These are phyloP conservation scores for Massarina eburnea DNA, from an alignment of 2,329 filamentous ascomycete species.

Conservation along the genomic window DNA sequence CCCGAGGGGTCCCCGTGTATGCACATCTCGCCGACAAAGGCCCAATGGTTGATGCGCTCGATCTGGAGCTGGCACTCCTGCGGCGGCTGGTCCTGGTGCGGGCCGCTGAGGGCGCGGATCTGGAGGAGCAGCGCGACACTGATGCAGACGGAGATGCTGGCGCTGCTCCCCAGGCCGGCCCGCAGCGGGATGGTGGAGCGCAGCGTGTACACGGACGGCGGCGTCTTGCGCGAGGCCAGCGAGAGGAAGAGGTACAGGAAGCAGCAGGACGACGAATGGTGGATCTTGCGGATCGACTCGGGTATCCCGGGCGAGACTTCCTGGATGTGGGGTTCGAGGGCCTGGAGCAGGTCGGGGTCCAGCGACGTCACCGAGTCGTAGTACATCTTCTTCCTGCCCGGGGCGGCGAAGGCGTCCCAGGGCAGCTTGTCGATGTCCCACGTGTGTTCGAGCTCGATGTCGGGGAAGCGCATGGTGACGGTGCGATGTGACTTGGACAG, in stretches of 20 bases:
- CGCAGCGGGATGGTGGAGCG: constrained; percentile 93
- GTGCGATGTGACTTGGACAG: constrained; percentile 89
- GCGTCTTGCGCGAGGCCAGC: constrained; percentile 75
- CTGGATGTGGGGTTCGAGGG: constrained; percentile 77
- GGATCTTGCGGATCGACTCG: constrained; percentile 77
- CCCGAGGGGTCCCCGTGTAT: constrained; percentile 97
- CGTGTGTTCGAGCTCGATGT: constrained; percentile 84
- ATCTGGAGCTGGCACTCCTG: constrained; percentile 88
- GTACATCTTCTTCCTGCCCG: constrained; percentile 90
- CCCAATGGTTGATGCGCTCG: constrained; percentile 96
- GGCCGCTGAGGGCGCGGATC: constrained; percentile 82
- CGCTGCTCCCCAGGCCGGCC: constrained; percentile 88
- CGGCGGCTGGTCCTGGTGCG: constrained; percentile 85
- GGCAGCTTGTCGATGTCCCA: constrained; percentile 94
- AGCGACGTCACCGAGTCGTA: constrained; percentile 80
- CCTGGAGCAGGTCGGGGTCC: constrained; percentile 77
- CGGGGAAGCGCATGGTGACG: constrained; percentile 84
- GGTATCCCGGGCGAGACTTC: constrained; percentile 67
- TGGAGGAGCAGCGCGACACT: constrained; percentile 83
- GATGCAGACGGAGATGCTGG: constrained; percentile 89
- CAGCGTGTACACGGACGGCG: constrained; percentile 83
- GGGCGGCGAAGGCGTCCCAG: constrained; percentile 78
- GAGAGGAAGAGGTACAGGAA: constrained; percentile 95
- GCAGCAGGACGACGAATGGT: constrained; percentile 75
- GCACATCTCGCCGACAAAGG: constrained; percentile 94